Percentiles rank a stretch among this genome's conserved stretches.
Conservation (phyloP, 2,329 filamentous ascomycete genomes). For the Cadophora malorum region DNA sequence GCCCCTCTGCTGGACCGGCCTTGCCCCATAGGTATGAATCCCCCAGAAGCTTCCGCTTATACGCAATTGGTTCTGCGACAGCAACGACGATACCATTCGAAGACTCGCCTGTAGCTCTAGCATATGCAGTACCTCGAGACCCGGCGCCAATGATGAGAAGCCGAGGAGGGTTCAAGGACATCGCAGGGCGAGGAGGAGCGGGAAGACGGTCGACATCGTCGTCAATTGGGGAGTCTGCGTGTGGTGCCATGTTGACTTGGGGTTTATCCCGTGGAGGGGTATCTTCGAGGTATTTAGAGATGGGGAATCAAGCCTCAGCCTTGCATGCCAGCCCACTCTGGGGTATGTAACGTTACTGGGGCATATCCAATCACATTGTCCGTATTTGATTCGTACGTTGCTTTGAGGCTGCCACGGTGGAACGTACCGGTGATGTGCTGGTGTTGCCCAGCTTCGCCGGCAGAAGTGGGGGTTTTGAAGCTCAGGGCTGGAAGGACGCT, state of each 20-base stretch:
- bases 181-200: slow-evolving; percentile 39
- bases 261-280: slow-evolving; percentile 2
- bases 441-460: slow-evolving; percentile 17
- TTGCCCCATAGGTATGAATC: slow-evolving; percentile 74
- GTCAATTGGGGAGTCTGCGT: slow-evolving; percentile 35
- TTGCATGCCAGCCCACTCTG: slow-evolving; percentile 21
- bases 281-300: slow-evolving; percentile 8
- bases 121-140: slow-evolving; percentile 78
- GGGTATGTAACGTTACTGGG: slow-evolving; percentile 35
- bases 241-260: slow-evolving; percentile 39
- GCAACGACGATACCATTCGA: slow-evolving; percentile 74
- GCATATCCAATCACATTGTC: slow-evolving; percentile 24
- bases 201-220: slow-evolving; percentile 36
- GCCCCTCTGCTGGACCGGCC: slow-evolving; percentile 58
- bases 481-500: too few species aligned
- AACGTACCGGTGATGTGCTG: slow-evolving; percentile 2
- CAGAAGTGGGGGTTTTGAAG: slow-evolving; percentile 13
- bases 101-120: slow-evolving; percentile 67
- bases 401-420: slow-evolving; percentile 12
- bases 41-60: slow-evolving; percentile 77
- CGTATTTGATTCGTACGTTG: slow-evolving; percentile 25
- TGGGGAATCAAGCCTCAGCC: slow-evolving; percentile 28
- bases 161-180: slow-evolving; percentile 59
- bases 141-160: slow-evolving; percentile 85
- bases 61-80: slow-evolving; percentile 80